A percentile compares a stretch with the other conserved stretches of the same genome.
Conservation (phyloP, 768 basidiomycete genomes). For the Suillus placidus region DNA sequence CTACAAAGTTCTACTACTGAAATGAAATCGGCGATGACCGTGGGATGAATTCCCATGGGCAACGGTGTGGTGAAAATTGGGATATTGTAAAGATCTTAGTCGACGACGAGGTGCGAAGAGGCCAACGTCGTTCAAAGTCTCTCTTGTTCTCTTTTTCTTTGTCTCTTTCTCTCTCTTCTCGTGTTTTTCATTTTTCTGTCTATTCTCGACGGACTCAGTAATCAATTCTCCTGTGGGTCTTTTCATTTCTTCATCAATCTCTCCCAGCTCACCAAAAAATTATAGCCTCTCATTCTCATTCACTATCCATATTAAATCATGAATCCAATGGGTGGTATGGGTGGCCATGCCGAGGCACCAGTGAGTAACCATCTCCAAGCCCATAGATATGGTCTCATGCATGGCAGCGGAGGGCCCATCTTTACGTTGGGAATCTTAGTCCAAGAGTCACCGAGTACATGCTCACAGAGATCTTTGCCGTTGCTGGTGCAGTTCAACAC, state of each 20-base stretch:
- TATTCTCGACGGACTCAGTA: conserved; percentile 45
- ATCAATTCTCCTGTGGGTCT: conserved; percentile 30
- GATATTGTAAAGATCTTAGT: conserved; percentile 22
- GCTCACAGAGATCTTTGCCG: conserved; percentile 97
- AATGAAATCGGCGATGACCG: conserved; percentile 23
- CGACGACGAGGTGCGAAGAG: conserved; percentile 22
- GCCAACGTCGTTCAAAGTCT: conserved; percentile 22
- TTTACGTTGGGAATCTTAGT: conserved; percentile 98
- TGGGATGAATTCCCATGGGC: conserved; percentile 24
- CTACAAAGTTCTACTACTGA: not conserved
- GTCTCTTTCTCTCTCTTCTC: conserved; percentile 35
- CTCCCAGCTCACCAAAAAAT: conserved; percentile 11
- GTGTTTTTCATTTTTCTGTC: conserved; percentile 38
- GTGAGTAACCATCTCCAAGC: conserved; percentile 44
- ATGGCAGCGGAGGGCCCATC: conserved; percentile 85
- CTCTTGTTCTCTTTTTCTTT: conserved; percentile 35
- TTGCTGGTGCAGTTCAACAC: conserved; percentile 95
- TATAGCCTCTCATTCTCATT: conserved; percentile 21
- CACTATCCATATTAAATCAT: conserved; percentile 55
- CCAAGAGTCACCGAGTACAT: conserved; percentile 99
- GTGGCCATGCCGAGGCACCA: conserved; percentile 72
- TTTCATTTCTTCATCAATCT: conserved; percentile 27
- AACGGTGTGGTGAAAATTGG: conserved; percentile 15
- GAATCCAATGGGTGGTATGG: conserved; percentile 72
- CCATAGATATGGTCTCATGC: conserved; percentile 14